Evolutionary conservation across 495 filamentous ascomycete species (phyloP).

Genomic region (Aspergillus homomorphus): DNA sequence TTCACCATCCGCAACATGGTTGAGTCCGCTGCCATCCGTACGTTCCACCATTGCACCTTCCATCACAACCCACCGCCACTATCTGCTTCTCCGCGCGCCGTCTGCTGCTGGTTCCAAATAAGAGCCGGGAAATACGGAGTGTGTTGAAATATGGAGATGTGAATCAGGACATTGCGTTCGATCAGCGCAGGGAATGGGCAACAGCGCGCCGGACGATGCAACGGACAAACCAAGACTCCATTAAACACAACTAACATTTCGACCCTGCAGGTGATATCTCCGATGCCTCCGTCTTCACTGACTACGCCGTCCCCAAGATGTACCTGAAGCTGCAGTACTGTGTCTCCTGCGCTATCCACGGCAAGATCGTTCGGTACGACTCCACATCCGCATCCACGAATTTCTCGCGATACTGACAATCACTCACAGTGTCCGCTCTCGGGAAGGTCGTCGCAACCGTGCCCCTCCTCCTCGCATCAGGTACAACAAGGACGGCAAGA

Average conservation of each 20-base stretch:
- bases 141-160: constrained; percentile 3
- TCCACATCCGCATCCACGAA: background rate
- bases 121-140: constrained; percentile 2
- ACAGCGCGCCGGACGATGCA: constrained; percentile 10
- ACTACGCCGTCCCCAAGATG: constrained; percentile 99
- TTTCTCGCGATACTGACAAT: constrained; percentile 11
- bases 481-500: constrained; percentile 99
- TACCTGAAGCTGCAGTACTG: constrained; percentile 99
- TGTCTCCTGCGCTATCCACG: constrained; percentile 99
- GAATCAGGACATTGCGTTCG: constrained; percentile 12
- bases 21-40: constrained; percentile 98
- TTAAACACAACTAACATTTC: background rate
- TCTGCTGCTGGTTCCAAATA: constrained; percentile 12
- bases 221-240: constrained; percentile 1
- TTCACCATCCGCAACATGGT: constrained; percentile 99
- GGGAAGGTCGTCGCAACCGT: constrained; percentile 96
- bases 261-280: constrained; percentile 88
- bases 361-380: constrained; percentile 99
- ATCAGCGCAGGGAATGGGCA: background rate
- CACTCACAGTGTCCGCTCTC: constrained; percentile 81
- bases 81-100: constrained; percentile 18
- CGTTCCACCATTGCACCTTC: constrained; percentile 43
- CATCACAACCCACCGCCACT: constrained; percentile 9
- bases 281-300: constrained; percentile 96
- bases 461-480: constrained; percentile 93